Evolutionary conservation across 2,329 filamentous ascomycete species (phyloP), one percentile per base, ranked within the genome.

Genomic region (Helicocarpus griseus): DNA sequence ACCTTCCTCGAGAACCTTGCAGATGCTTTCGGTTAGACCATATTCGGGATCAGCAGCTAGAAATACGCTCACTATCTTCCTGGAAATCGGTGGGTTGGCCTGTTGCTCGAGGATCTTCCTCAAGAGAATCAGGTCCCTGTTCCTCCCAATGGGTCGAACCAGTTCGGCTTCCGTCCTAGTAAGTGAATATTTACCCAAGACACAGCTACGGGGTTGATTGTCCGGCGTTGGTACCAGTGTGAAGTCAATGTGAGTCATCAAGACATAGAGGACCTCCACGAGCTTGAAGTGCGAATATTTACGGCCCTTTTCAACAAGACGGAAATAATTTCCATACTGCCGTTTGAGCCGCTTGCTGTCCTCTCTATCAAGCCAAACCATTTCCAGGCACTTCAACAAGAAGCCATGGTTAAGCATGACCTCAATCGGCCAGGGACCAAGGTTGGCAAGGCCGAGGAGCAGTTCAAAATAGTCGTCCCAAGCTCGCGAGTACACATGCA

Each of bases 401-500:
- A 82, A 86, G 22, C 79, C 77, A 29, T 76, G 71, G 9, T 81
- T 77, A 22, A 90, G 71, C 22, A 89, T 71, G 5, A 77, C 62
- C 1, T 73, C 71, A 19, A 78, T 73, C 63, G 88, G 83, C 4
- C 73, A 64, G 2, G 72, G 67, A 1, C 85, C 85, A 50, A 87
- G 67, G 43, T 71, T 73, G 13, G 81, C 80, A 61, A 90, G 84
- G n/a, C 72, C 72, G n/a, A 78, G 63, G 55, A 90, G 73, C n/a
- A 86, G 76, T 11, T 78, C 77, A 62, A 91, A 91, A 53, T 85
- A 84, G 60, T 91, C 86, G 39, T 83, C 79, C 87, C 87, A 93
- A 2, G 85, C 78, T 52, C 82, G 79, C 26, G 81, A 70, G 43
- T 77, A 73, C 2, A 72, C 66, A 54, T 87, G 81, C 52, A 89